Percentiles rank a stretch among this genome's conserved stretches.
Evolutionary conservation across 257 asterid species (phyloP).

Genomic region (Nicotiana noctiflora): DNA sequence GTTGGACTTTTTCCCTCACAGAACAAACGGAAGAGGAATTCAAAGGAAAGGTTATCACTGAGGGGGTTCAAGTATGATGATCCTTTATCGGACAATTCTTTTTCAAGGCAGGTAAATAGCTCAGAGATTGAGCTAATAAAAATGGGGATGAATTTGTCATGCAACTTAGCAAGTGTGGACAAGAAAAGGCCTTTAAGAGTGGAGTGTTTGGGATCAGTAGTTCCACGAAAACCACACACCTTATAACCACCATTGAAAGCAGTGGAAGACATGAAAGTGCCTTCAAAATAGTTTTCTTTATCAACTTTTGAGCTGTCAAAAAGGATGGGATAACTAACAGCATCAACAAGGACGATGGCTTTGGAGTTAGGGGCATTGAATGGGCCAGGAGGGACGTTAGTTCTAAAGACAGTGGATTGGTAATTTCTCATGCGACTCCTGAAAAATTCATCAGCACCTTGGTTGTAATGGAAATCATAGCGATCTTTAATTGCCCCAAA

Average conservation of each 20-base stretch:
- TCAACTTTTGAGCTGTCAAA: slow-evolving; percentile 67
- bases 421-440: slow-evolving; percentile 28
- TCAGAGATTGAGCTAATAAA: slow-evolving; percentile 33
- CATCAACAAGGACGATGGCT: slow-evolving; percentile 47
- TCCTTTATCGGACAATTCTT: slow-evolving; percentile 36
- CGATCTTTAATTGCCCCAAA: slow-evolving; percentile 44
- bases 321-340: slow-evolving; percentile 53
- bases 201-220: slow-evolving; percentile 47
- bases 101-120: slow-evolving; percentile 40
- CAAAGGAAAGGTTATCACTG: slow-evolving; percentile 43
- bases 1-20: slow-evolving; percentile 31
- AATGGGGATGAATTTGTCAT: slow-evolving; percentile 29
- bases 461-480: slow-evolving; percentile 31
- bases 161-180: slow-evolving; percentile 24
- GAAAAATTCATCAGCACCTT: slow-evolving; percentile 43
- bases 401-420: slow-evolving; percentile 35
- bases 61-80: slow-evolving; percentile 37
- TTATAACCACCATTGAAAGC: slow-evolving; percentile 59
- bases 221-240: slow-evolving; percentile 50
- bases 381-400: slow-evolving; percentile 48
- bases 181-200: slow-evolving; percentile 37
- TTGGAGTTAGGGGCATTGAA: slow-evolving; percentile 30
- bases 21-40: slow-evolving; percentile 48
- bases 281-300: slow-evolving; percentile 55
- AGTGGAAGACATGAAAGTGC: slow-evolving; percentile 63